phyloP scores from a whole-genome alignment of 495 filamentous ascomycete genomes.

The Penicillium paradoxum region DNA sequence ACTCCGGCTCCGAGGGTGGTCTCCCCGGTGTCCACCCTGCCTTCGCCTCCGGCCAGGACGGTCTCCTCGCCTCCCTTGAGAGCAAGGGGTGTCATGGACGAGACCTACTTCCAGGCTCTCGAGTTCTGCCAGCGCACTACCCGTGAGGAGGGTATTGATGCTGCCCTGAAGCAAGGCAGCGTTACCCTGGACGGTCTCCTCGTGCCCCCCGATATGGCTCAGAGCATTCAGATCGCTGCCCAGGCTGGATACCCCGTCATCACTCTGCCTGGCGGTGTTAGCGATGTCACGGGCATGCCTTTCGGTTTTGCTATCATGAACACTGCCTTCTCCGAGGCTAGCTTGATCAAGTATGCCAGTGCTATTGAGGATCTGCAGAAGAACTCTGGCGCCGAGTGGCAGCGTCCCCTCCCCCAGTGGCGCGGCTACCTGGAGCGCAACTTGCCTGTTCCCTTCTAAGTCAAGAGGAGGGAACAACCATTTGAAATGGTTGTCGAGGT shows the following conservation, averaged over 20 bases:
- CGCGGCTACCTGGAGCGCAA: constrained; percentile 46
- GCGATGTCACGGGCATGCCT: constrained; percentile 56
- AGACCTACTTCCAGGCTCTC: constrained; percentile 61
- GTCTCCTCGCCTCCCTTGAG: constrained; percentile 56
- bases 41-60: constrained; percentile 66
- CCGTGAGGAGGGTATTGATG: constrained; percentile 63
- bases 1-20: constrained; percentile 67
- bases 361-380: constrained; percentile 64
- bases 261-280: constrained; percentile 58
- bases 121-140: constrained; percentile 53
- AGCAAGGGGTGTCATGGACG: constrained; percentile 57
- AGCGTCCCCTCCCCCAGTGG: constrained; percentile 49
- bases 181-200: constrained; percentile 55
- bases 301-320: constrained; percentile 64
- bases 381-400: constrained; percentile 28
- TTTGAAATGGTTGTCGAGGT: neutral
- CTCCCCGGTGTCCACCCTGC: constrained; percentile 56
- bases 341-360: constrained; percentile 58
- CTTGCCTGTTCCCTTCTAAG: constrained; percentile 42
- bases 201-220: constrained; percentile 62
- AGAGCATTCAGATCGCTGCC: constrained; percentile 52
- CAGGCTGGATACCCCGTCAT: constrained; percentile 66
- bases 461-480: neutral
- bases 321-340: constrained; percentile 59
- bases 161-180: constrained; percentile 49